Evolutionary conservation across 192 early-diverging fungal species (phyloP), one percentile per base, ranked within the genome.

Genomic region (Podila clonocystis): DNA sequence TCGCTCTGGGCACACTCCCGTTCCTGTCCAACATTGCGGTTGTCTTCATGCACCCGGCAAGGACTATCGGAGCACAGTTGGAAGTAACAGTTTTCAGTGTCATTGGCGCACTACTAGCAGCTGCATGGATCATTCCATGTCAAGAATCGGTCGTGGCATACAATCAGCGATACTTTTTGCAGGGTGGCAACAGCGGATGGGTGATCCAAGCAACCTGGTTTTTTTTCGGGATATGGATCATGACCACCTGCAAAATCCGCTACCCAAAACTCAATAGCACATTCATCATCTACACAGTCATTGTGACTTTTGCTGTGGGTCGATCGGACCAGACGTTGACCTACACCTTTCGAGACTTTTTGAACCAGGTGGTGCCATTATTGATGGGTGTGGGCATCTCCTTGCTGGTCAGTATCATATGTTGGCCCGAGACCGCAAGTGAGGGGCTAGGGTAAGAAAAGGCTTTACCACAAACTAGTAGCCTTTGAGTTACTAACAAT

Each of bases 361-460:
- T 41, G 29, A 59, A 52, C 20, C 69, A 72, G 36, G 71, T 65
- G 13, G 60, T 70, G 0, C 83, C 85, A 0, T 31, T 87, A 4
- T 61, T 73, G 41, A 62, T 84, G 17, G 85, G 85, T 0, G 80
- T 76, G 9, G 75, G 63, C 4, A 58, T 87, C 4, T 65, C 74
- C 8, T 48, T 87, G 11, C 30, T 74, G 15, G 58, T 75, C 65
- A 85, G 75, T 49, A 28, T 87, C 13, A 20, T 75, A 0, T 22
- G 69, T 12, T 87, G 85, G 85, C 83, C 80, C 20, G 85, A 87
- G 45, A 79, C 85, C 5, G 83, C 85, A 11, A 72, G 77, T 17
- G 83, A 87, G 38, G 83, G 83, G 12, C 62, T 86, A 15, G 83
- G 82, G 73, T 79, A 67, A 45, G 67, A 28, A 5, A 45, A 30